Evolutionary conservation across 2,329 filamentous ascomycete species (phyloP).

Genomic region (Neopestalotiopsis rosae): DNA sequence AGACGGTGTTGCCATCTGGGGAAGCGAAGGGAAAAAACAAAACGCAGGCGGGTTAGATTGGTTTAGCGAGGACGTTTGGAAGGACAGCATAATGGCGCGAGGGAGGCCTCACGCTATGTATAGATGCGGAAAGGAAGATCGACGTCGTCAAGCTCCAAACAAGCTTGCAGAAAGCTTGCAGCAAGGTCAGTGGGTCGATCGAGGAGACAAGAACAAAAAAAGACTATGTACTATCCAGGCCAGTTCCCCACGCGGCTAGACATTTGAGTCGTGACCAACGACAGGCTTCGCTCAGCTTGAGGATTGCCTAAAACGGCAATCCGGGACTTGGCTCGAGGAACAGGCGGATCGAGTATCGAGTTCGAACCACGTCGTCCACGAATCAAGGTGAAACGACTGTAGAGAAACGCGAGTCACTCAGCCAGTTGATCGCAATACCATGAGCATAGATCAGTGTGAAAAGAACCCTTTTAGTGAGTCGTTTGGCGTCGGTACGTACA

Average conservation of each 20-base stretch:
- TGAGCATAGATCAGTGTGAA: neutral
- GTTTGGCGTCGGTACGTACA: neutral
- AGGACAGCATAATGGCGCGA: neutral
- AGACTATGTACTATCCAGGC: neutral
- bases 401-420: neutral
- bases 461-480: neutral
- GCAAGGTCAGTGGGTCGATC: neutral
- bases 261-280: constrained; percentile 5
- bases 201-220: neutral
- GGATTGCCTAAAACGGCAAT: constrained; percentile 11
- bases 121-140: constrained; percentile 10
- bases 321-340: neutral
- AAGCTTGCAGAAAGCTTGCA: neutral
- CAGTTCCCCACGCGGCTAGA: neutral
- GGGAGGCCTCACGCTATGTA: constrained; percentile 17
- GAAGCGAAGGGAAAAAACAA: neutral
- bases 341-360: neutral
- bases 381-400: neutral
- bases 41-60: neutral
- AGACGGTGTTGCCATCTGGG: neutral
- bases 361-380: neutral
- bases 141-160: neutral
- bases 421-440: neutral
- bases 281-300: neutral
- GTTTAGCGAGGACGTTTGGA: neutral